Base-by-base conservation (phyloP, 2,329 filamentous ascomycete genomes). In the Bimuria novae-zelandiae region DNA sequence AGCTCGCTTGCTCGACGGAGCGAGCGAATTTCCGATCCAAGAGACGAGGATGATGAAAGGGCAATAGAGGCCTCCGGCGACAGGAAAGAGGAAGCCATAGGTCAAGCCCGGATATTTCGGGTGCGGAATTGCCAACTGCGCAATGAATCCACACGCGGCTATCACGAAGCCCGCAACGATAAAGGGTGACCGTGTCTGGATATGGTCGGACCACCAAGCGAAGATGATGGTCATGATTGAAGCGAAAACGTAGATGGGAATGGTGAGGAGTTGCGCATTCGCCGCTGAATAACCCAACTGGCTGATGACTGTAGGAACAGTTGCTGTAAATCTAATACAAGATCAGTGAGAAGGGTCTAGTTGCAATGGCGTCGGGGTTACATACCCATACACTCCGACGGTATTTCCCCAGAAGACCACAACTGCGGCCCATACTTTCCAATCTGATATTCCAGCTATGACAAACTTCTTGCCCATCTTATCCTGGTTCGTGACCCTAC, bases 131-230 rank as follows among this genome's bases (percentile, higher is more conserved):
- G 70, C 69, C 12, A 86, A 75, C 22, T 86, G 77, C 32, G 86
- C 78, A 49, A 79, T 76, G 67, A 84, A 86, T 11, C 84, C 84
- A 23, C 80, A 67, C 0, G 79, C 79, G 10, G 80, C 77, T 45
- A 85, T 72, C 19, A 71, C 56, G 43, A 79, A 77, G 8, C 82
- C 82, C 3, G 71, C 60, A 12, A 85, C 75, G 30, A 80, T 80
- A 71, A 85, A 86, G 10, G 73, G 72, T 54, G 80, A 85, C 0
- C 83, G 80, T 53, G 80, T 79, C 35, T 76, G 78, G 3, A 80
- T 65, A 0, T 75, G 68, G 59, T 86, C 83, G 1, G 81, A 82
- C 6, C 74, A 60, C 60, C 76, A 79, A 0, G 82, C 79, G 22
- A 75, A 75, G 10, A 66, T 57, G 4, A 78, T 55, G 7, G 73